Evolutionary conservation across 1,139 yeast genomes (phyloP), one percentile per base, ranked within the genome.

Genomic region (Yamadazyma taylorii): DNA sequence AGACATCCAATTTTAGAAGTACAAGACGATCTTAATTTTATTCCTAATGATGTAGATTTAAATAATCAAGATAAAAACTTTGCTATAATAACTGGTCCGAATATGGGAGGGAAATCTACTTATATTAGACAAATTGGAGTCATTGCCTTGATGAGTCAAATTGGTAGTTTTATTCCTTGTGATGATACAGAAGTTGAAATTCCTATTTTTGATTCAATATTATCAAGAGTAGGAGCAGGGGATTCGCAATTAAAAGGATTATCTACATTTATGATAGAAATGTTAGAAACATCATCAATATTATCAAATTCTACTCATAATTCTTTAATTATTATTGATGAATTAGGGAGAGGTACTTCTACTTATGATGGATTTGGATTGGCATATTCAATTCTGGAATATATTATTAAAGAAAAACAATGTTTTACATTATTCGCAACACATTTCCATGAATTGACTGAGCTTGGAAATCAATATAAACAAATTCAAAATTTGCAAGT

Each of bases 61-160:
- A 55, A 66, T 12, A 61, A 58, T 39, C 35, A 39, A 1, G 45
- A 45, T 19, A 70, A 80, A 13, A 87, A 85, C 39, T 90, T 92
- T 54, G 72, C 80, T 12, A 84, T 92, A 23, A 87, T 92, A 24
- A 92, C 98, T 0, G 98, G 98, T 14, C 98, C 98, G 27, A 92
- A 92, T 56, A 92, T 92, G 98, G 98, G 97, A 42, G 97, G 97
- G 55, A 92, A 92, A 59, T 88, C 97, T 1, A 90, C 97, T 0
- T 92, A 86, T 59, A 89, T 92, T 36, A 77, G 97, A 45, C 96
- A 92, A 52, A 74, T 88, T 37, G 98, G 97, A 9, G 94, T 87
- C 2, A 84, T 90, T 40, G 82, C 94, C 2, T 66, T 90, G 34
- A 75, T 92, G 87, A 89, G 92, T 24, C 98, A 92, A 59, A 77